Conservation (phyloP, 2,329 filamentous ascomycete species). For the Onygenales sp. region DNA sequence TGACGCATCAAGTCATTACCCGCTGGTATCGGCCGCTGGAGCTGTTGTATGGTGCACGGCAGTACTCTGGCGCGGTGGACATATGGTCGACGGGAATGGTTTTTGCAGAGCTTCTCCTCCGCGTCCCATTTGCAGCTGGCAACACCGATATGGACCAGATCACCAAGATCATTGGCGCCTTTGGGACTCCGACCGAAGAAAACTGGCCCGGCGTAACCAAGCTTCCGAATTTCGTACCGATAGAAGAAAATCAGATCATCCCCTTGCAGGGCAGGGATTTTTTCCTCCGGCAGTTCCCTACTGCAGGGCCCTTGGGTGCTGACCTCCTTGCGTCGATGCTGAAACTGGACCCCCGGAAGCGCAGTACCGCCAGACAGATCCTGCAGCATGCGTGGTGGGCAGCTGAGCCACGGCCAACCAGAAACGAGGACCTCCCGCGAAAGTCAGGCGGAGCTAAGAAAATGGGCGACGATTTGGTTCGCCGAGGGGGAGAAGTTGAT, state of each 20-base stretch:
- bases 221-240: conserved; percentile 69
- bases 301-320: conserved; percentile 71
- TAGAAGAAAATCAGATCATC: conserved; percentile 47
- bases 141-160: conserved; percentile 82
- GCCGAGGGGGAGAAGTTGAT: conserved; percentile 62
- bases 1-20: conserved; percentile 94
- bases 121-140: conserved; percentile 73
- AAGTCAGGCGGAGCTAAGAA: conserved; percentile 65
- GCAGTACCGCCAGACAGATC: conserved; percentile 67
- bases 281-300: conserved; percentile 68
- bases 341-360: conserved; percentile 73
- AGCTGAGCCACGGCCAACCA: conserved; percentile 70
- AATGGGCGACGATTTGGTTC: conserved; percentile 73
- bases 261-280: conserved; percentile 57
- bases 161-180: conserved; percentile 68
- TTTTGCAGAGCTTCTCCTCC: conserved; percentile 79
- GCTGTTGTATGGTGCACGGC: conserved; percentile 78
- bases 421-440: conserved; percentile 69
- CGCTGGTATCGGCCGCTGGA: conserved; percentile 95
- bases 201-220: conserved; percentile 89
- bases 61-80: conserved; percentile 86
- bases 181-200: conserved; percentile 86
- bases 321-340: conserved; percentile 83
- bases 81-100: conserved; percentile 91
- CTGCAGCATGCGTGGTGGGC: conserved; percentile 82